These are phyloP conservation scores for Volvox carteri DNA, from an alignment of 163 green algal species.

Conservation along the genomic window DNA sequence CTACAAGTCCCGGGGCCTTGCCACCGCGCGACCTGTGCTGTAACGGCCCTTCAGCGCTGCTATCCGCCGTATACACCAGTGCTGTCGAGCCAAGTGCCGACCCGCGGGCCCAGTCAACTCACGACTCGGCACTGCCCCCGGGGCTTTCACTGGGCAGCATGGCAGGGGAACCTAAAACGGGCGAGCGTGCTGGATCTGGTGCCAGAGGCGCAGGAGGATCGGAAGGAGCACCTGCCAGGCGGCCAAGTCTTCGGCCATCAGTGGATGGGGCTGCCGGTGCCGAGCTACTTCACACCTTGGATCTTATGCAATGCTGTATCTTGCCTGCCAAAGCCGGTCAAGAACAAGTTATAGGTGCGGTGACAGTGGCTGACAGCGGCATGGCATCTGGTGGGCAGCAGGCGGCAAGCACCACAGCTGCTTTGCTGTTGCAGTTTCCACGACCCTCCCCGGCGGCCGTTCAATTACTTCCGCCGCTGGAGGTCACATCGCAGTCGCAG, in stretches of 20 bases:
- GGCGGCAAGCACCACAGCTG: too few species aligned
- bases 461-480: neutral
- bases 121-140: neutral
- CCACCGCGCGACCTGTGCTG: neutral
- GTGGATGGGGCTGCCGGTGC: neutral
- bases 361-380: too few species aligned
- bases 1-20: neutral
- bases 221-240: neutral
- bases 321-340: too few species aligned
- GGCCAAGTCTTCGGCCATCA: neutral
- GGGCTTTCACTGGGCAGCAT: neutral
- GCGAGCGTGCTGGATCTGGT: neutral
- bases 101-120: neutral
- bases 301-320: neutral
- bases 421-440: too few species aligned
- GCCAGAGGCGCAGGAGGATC: neutral
- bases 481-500: neutral
- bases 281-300: neutral
- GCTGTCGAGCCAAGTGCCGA: neutral
- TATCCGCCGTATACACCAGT: neutral
- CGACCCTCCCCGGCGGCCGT: neutral
- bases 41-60: neutral
- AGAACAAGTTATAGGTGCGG: too few species aligned
- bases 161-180: neutral
- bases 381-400: too few species aligned